These are phyloP conservation scores for Penicillium tannophilum DNA, from an alignment of 495 filamentous ascomycete species.

Conservation along the genomic window DNA sequence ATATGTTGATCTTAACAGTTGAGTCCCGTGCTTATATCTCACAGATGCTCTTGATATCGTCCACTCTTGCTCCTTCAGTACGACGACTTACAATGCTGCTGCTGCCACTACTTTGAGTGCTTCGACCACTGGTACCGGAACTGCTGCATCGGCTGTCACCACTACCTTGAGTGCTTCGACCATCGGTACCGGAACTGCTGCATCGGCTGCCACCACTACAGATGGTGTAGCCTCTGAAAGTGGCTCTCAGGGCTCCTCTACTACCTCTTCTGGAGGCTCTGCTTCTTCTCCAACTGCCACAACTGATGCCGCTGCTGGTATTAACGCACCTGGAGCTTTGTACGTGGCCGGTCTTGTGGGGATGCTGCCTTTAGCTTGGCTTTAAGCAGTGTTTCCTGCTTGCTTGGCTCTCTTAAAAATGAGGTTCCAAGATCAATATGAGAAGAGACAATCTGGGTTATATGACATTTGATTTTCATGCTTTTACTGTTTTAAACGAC, in stretches of 20 bases:
- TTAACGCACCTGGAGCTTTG: conserved; percentile 19
- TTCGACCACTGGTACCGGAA: conserved; percentile 12
- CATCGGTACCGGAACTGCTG: conserved; percentile 5
- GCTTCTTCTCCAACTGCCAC: conserved; percentile 17
- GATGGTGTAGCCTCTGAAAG: not conserved
- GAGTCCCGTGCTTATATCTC: conserved; percentile 7
- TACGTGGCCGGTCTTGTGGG: conserved; percentile 27
- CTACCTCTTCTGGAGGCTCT: conserved; percentile 5
- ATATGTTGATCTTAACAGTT: not conserved
- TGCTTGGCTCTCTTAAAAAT: not conserved
- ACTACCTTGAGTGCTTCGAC: conserved; percentile 11
- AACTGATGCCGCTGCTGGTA: conserved; percentile 22
- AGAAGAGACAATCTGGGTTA: not conserved
- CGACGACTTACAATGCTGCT: conserved; percentile 34
- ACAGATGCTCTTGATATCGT: conserved; percentile 41
- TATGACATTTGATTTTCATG: not conserved
- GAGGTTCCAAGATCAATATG: not conserved
- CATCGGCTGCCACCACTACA: not conserved
- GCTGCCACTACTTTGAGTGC: conserved; percentile 20
- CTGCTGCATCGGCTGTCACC: not conserved
- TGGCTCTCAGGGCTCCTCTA: conserved; percentile 8
- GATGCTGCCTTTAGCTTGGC: conserved; percentile 30
- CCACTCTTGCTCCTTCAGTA: conserved; percentile 31
- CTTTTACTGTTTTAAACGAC: not conserved
- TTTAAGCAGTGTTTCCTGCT: conserved; percentile 15